Evolutionary conservation across 208 protist genomes (phyloP), one percentile per base, ranked within the genome.

Genomic region (Acanthamoeba castellanii): DNA sequence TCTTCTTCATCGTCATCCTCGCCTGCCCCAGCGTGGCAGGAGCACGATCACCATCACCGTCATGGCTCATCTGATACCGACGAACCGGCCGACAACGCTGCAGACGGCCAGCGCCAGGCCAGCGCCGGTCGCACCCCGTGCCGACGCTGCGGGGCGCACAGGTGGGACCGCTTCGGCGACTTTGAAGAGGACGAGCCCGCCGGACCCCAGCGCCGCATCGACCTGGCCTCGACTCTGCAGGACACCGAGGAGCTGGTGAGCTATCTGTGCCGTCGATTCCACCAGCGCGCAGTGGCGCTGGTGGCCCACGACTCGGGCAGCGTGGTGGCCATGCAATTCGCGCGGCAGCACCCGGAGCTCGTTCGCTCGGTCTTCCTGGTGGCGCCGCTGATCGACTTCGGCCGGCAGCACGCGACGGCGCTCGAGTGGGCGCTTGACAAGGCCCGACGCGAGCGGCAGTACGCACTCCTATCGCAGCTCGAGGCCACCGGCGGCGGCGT

Each of bases 231-330:
- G 52, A 22, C 78, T 0, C 50, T 87, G 47, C 22, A 57, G 9
- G 50, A 87, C 52, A 25, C 50, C 47, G 78, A 87, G 32, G 78
- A 87, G 50, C 52, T 87, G 47, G 78, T 87, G 13, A 27, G 25
- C n/a, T 87, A 87, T 47, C 78, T 87, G 50, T 32, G 52, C 14
- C 78, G 78, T 9, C 78, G 78, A 11, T 87, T 87, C 78, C 13
- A 61, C 47, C 18, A 61, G 52, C 3, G 47, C 32, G 20, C 42
- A 3, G 52, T 87, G 30, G 25, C 52, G 52, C 52, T 87, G 47
- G 52, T 87, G 50, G 78, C 78, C 8, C 78, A 87, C 78, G 78
- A 87, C 78, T 55, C 78, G 78, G 78, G 78, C 25, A 87, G 78
- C 78, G 78, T 64, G 52, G 18, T 87, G 47, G 42, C 78, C 22